Conservation (phyloP, 176 grass and related monocot species). For the Saccharum spontaneum region DNA sequence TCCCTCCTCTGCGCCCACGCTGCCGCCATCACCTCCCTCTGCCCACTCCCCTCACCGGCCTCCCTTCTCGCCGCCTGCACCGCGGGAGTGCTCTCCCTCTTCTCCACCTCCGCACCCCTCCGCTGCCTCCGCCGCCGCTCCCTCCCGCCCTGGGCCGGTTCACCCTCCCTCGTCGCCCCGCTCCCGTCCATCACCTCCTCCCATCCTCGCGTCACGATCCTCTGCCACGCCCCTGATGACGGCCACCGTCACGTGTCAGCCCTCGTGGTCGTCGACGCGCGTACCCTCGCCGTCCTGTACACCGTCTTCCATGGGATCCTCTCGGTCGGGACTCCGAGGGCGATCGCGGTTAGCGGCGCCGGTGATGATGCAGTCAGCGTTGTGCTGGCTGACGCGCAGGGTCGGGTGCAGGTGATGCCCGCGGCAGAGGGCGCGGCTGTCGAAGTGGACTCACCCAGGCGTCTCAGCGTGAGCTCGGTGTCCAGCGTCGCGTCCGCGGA, state of each 20-base stretch:
- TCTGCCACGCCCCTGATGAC: constrained; percentile 60
- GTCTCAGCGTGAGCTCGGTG: constrained; percentile 35
- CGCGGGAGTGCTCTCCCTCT: constrained; percentile 74
- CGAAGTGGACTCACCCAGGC: constrained; percentile 30
- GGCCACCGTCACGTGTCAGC: constrained; percentile 40
- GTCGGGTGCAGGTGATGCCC: constrained; percentile 47
- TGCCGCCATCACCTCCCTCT: constrained; percentile 51
- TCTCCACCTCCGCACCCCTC: constrained; percentile 48
- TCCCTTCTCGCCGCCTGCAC: constrained; percentile 62
- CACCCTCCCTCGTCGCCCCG: constrained; percentile 52
- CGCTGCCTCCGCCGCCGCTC: constrained; percentile 75
- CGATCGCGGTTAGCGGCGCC: constrained; percentile 37
- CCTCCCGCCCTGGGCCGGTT: constrained; percentile 76
- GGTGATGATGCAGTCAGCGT: constrained; percentile 36
- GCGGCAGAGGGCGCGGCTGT: constrained; percentile 32
- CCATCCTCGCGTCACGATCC: constrained; percentile 49
- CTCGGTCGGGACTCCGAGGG: constrained; percentile 47
- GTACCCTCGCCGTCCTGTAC: constrained; percentile 63
- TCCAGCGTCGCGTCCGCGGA: constrained; percentile 34
- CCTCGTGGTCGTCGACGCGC: constrained; percentile 65
- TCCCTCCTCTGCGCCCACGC: constrained; percentile 85
- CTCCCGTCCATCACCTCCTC: constrained; percentile 39
- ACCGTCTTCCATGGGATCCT: constrained; percentile 68
- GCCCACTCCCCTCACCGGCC: constrained; percentile 27
- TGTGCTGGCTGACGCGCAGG: constrained; percentile 63